A percentile compares a stretch with the other conserved stretches of the same genome.
Evolutionary conservation across 1,139 yeast species (phyloP).

Genomic region (Candida anutae): DNA sequence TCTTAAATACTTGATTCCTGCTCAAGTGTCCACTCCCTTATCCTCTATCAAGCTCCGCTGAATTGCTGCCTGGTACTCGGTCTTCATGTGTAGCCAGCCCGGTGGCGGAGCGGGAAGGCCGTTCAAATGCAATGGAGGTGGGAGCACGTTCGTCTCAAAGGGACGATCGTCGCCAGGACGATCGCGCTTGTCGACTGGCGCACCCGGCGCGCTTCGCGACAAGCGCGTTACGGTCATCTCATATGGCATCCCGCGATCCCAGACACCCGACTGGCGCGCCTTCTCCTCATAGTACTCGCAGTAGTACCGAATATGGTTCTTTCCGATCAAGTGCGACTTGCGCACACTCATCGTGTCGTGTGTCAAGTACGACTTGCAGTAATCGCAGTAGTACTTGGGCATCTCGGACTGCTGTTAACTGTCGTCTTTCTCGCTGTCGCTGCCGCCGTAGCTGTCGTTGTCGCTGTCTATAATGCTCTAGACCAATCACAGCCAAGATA

Average conservation of each 20-base stretch:
- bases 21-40: no score
- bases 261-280: constrained; percentile 42
- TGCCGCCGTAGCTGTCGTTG: no score
- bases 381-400: constrained; percentile 75
- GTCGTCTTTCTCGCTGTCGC: no score
- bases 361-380: constrained; percentile 78
- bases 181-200: background rate
- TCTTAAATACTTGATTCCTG: no score
- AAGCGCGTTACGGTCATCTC: constrained; percentile 32
- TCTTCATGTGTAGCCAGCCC: constrained; percentile 8
- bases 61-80: constrained; percentile 7
- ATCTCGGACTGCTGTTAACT: constrained; percentile 14
- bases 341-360: constrained; percentile 88
- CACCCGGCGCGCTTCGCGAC: constrained; percentile 41
- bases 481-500: background rate
- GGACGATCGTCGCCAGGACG: background rate
- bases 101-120: constrained; percentile 42
- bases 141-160: constrained; percentile 11
- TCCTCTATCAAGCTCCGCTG: no score
- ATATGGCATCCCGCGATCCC: constrained; percentile 35
- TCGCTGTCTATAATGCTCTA: no score
- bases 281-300: constrained; percentile 67
- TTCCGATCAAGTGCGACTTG: constrained; percentile 74
- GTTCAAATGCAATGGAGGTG: constrained; percentile 34
- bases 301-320: constrained; percentile 67